Conservation (phyloP, 208 protist genomes). For the Trypanosoma vivax region DNA sequence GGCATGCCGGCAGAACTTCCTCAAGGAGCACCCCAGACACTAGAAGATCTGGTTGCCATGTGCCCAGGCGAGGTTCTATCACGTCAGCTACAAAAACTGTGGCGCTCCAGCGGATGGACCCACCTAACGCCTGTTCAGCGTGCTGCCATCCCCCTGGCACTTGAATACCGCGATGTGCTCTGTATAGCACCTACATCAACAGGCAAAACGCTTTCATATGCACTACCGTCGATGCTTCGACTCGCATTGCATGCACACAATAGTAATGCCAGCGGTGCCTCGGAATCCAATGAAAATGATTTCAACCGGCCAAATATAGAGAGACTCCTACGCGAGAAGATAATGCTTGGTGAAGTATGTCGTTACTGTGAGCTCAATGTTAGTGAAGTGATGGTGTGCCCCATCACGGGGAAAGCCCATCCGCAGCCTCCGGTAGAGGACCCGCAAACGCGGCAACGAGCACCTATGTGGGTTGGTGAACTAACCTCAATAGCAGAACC, state of each 20-base stretch:
- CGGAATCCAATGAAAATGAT: background rate
- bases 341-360: slow-evolving; percentile 62
- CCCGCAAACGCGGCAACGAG: slow-evolving; percentile 7
- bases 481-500: slow-evolving; percentile 50
- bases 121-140: slow-evolving; percentile 57
- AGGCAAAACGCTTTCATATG: slow-evolving; percentile 90
- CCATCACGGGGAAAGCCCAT: slow-evolving; percentile 70
- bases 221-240: slow-evolving; percentile 72
- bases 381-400: slow-evolving; percentile 40
- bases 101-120: slow-evolving; percentile 22
- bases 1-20: slow-evolving; percentile 73
- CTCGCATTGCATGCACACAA: slow-evolving; percentile 30
- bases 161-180: slow-evolving; percentile 78
- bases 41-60: slow-evolving; percentile 47
- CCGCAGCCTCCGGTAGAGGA: slow-evolving; percentile 20
- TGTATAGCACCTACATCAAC: slow-evolving; percentile 83
- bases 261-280: background rate
- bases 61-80: slow-evolving; percentile 31
- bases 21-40: slow-evolving; percentile 26
- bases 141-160: slow-evolving; percentile 38
- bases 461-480: slow-evolving; percentile 32
- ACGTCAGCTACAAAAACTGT: slow-evolving; percentile 33
- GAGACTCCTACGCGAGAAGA: slow-evolving; percentile 51
- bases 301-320: slow-evolving; percentile 48
- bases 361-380: slow-evolving; percentile 76